These are phyloP conservation scores for Ophiostoma angusticollis DNA, from an alignment of 2,329 filamentous ascomycete species.

Conservation along the genomic window DNA sequence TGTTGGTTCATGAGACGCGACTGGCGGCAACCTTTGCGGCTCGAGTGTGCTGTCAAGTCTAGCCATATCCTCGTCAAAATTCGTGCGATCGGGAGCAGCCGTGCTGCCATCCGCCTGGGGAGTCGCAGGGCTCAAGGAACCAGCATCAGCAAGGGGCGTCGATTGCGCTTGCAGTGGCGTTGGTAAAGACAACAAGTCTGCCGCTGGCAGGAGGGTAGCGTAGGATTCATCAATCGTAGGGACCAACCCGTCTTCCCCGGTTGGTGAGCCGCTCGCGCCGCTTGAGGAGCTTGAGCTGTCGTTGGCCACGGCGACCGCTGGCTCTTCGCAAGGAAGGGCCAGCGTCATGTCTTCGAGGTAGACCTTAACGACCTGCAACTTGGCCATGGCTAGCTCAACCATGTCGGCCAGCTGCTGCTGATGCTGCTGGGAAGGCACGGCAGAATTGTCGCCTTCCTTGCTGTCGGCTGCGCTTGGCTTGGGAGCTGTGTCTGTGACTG, in stretches of 20 bases:
- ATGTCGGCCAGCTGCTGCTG: constrained; percentile 37
- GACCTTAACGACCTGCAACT: constrained; percentile 51
- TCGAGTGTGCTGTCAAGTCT: background rate
- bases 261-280: no score
- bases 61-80: background rate
- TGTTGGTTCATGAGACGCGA: no score
- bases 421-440: background rate
- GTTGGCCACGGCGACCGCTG: constrained; percentile 5
- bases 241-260: no score
- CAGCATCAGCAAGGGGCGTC: background rate
- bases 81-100: background rate
- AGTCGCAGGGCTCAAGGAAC: background rate
- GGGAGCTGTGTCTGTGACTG: constrained; percentile 35
- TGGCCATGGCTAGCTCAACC: constrained; percentile 48
- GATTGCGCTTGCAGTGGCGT: no score
- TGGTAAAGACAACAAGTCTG: no score
- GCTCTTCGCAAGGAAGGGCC: constrained; percentile 18
- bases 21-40: no score
- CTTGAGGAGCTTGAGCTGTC: background rate
- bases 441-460: background rate
- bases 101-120: background rate
- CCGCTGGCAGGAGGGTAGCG: no score
- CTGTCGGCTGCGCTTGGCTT: constrained; percentile 26
- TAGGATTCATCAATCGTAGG: no score
- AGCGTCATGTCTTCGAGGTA: constrained; percentile 42